These are phyloP conservation scores for Marasmius fiardii DNA, from an alignment of 1,284 basidiomycete genomes.

Conservation along the genomic window DNA sequence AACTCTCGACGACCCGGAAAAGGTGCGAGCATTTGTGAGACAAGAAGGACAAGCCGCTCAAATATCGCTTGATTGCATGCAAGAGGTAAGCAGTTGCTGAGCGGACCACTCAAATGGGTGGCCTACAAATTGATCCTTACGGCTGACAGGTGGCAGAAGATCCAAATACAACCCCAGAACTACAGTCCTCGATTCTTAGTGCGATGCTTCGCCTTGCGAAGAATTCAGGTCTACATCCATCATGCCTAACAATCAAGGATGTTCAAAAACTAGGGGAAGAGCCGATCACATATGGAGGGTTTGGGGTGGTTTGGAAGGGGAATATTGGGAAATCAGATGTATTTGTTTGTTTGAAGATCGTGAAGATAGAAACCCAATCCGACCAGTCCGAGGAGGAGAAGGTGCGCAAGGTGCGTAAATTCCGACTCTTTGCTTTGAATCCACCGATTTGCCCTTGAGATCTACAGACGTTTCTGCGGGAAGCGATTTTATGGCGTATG, in stretches of 20 bases:
- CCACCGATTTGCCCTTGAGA: too few relatives aligned
- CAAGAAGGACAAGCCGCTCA: too few relatives aligned
- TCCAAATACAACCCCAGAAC: background rate
- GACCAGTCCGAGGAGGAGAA: background rate
- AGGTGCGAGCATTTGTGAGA: too few relatives aligned
- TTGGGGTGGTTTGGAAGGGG: background rate
- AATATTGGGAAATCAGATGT: background rate
- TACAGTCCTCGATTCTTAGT: background rate
- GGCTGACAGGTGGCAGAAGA: background rate
- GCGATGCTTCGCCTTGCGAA: background rate
- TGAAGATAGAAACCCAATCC: background rate
- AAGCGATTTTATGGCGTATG: constrained; percentile 1
- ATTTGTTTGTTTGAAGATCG: background rate
- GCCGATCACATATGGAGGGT: background rate
- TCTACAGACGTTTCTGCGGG: background rate
- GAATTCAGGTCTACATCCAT: background rate
- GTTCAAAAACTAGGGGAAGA: background rate
- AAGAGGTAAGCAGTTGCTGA: too few relatives aligned
- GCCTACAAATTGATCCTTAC: too few relatives aligned
- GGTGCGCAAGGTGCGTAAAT: background rate
- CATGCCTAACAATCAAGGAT: background rate
- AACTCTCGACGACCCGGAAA: too few relatives aligned
- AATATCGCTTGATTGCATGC: too few relatives aligned
- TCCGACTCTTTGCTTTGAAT: background rate
- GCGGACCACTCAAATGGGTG: too few relatives aligned